These are phyloP conservation scores for Antitrichia curtipendula DNA, from an alignment of 225 moss, liverwort and hornwort genomes.

Conservation along the genomic window DNA sequence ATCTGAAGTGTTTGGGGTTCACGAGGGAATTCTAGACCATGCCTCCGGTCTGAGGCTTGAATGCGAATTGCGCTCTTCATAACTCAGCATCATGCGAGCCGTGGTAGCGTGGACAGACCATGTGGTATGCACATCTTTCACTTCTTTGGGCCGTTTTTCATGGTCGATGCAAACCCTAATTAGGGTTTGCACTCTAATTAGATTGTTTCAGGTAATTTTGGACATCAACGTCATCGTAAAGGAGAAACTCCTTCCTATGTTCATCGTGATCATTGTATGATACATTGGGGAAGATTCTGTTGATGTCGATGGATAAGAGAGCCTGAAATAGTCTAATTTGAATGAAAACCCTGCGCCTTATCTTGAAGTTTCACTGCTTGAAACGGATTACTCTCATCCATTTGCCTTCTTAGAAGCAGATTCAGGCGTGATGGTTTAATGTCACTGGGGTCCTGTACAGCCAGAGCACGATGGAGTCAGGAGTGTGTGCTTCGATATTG, in stretches of 20 bases:
- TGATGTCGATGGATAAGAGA: background rate
- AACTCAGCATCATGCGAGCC: conserved; percentile 49
- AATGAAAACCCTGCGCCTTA: background rate
- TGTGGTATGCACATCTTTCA: conserved; percentile 47
- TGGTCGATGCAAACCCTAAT: background rate
- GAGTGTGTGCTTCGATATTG: conserved; percentile 81
- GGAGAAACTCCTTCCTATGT: background rate
- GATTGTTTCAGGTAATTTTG: background rate
- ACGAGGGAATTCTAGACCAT: background rate
- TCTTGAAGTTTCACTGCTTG: background rate
- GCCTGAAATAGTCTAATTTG: background rate
- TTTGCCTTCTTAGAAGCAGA: background rate
- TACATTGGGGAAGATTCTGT: background rate
- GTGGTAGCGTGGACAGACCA: conserved; percentile 87
- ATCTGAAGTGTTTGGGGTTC: background rate
- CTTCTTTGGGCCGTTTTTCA: background rate
- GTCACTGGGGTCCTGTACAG: conserved; percentile 18
- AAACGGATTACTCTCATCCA: background rate
- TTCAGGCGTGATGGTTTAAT: background rate
- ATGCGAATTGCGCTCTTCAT: background rate
- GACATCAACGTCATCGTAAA: background rate
- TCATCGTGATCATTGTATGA: background rate
- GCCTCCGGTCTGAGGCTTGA: background rate
- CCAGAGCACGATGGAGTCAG: conserved; percentile 86
- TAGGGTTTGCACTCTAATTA: background rate